Conservation (phyloP, 176 grass and related monocot genomes). For the Poa pratensis region DNA sequence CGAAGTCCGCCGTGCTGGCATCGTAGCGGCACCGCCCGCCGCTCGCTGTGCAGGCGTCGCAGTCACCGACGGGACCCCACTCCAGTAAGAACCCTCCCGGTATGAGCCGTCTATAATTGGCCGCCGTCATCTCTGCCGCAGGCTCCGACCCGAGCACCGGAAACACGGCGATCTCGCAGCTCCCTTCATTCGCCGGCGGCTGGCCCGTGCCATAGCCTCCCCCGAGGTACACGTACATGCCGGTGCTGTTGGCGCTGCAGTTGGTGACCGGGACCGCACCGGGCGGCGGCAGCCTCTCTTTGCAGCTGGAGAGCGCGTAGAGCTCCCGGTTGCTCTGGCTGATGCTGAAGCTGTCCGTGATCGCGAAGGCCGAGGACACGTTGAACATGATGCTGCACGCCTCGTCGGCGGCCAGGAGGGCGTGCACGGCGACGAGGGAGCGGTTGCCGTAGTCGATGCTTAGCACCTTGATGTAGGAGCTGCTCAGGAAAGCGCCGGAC, state of each 20-base stretch:
- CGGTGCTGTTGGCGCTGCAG: background rate
- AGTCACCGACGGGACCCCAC: background rate
- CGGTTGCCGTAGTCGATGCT: background rate
- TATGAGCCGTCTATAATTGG: background rate
- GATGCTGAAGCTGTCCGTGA: conserved; percentile 9
- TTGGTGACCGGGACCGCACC: background rate
- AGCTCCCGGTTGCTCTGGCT: background rate
- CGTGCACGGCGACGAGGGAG: background rate
- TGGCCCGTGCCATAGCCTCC: background rate
- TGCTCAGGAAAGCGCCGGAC: background rate
- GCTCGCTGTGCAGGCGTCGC: background rate
- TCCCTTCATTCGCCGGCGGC: background rate
- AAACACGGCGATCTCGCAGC: background rate
- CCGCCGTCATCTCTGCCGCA: background rate
- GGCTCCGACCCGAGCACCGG: conserved; percentile 1
- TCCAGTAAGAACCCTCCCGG: background rate
- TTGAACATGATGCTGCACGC: background rate
- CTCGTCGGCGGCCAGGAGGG: background rate
- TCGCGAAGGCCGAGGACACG: no score
- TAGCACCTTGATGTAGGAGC: background rate
- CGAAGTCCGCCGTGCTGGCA: background rate
- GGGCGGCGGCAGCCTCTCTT: background rate
- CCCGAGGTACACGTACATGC: conserved; percentile 7
- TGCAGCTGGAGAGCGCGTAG: background rate
- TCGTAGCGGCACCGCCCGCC: background rate